Conservation (phyloP, 2,329 filamentous ascomycete species). For the Botryotinia convoluta region DNA sequence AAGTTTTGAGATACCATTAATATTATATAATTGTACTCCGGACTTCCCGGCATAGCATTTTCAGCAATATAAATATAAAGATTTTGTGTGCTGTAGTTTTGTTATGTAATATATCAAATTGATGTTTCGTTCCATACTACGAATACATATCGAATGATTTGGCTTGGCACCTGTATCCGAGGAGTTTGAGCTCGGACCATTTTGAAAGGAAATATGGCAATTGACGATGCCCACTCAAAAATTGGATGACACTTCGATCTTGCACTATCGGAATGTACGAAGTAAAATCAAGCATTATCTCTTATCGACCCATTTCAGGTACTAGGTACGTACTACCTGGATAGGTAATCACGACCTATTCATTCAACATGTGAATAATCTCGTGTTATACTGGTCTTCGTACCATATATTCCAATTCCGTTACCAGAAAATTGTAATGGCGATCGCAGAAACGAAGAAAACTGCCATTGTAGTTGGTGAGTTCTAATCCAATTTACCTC, state of each 20-base stretch:
- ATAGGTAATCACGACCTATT: not conserved
- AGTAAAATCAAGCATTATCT: not conserved
- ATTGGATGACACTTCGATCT: not conserved
- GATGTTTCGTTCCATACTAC: not conserved
- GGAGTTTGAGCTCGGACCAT: slow-evolving; percentile 3
- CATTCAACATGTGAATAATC: slow-evolving; percentile 28
- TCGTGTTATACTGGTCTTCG: slow-evolving; percentile 20
- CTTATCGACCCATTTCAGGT: not conserved
- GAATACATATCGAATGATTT: too few relatives aligned
- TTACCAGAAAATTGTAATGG: slow-evolving; percentile 17
- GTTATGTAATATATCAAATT: not conserved
- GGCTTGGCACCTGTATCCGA: not conserved
- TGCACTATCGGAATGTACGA: not conserved
- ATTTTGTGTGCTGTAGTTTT: not conserved
- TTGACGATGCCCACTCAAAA: not conserved
- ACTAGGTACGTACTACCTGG: not conserved
- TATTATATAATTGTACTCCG: not conserved
- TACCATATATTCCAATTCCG: slow-evolving; percentile 19
- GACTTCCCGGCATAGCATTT: not conserved
- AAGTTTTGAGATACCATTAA: not conserved
- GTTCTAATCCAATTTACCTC: slow-evolving; percentile 22
- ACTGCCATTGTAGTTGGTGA: slow-evolving; percentile 54
- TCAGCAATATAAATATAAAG: not conserved
- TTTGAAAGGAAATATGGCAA: not conserved
- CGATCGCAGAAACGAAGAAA: slow-evolving; percentile 39